Conservation (phyloP, 2,329 filamentous ascomycete species). For the Exophiala xenobiotica region DNA sequence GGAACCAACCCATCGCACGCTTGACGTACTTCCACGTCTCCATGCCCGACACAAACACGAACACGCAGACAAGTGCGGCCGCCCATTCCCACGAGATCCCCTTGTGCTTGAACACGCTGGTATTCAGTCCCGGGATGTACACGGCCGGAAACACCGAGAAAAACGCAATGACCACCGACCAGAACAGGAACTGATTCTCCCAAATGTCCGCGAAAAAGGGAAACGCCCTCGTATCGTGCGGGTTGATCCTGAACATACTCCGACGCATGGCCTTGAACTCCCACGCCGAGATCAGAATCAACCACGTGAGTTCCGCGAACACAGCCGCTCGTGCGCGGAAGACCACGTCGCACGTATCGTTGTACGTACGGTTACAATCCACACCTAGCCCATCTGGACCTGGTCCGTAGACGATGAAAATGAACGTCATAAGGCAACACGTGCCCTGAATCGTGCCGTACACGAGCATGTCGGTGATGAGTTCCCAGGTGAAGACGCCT, state of each 20-base stretch:
- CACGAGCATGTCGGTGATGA: conserved; percentile 55
- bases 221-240: conserved; percentile 49
- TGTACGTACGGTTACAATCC: conserved; percentile 55
- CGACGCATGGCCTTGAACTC: conserved; percentile 72
- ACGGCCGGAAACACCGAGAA: conserved; percentile 58
- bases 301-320: conserved; percentile 73
- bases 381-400: conserved; percentile 52
- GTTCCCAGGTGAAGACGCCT: conserved; percentile 54
- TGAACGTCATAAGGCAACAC: conserved; percentile 51
- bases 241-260: conserved; percentile 67
- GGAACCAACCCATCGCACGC: conserved; percentile 41
- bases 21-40: conserved; percentile 68
- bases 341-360: conserved; percentile 51
- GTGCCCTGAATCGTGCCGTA: conserved; percentile 54
- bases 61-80: conserved; percentile 59
- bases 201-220: conserved; percentile 66
- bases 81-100: conserved; percentile 69
- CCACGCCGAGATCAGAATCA: conserved; percentile 73
- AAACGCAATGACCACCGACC: conserved; percentile 58
- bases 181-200: conserved; percentile 70
- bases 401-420: conserved; percentile 51
- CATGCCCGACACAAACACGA: conserved; percentile 61
- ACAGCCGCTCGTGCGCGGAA: conserved; percentile 71
- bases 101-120: conserved; percentile 63
- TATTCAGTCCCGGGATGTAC: conserved; percentile 67